A percentile compares a stretch with the other conserved stretches of the same genome.
Conservation (phyloP, 164 flowering plant species). For the Vitis rupestris region DNA sequence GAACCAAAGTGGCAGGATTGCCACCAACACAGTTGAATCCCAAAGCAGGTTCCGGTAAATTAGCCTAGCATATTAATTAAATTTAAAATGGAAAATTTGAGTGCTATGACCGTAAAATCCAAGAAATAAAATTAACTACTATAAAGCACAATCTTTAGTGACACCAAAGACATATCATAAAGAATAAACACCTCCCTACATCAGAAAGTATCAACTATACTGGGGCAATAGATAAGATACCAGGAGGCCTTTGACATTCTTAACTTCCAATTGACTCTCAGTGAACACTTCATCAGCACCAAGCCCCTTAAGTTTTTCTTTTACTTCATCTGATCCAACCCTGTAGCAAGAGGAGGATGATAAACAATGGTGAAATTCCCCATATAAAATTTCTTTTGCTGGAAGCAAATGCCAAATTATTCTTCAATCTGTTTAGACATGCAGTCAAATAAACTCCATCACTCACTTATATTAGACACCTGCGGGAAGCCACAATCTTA, state of each 20-base stretch:
- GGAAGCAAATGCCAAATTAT: neutral
- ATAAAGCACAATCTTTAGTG: neutral
- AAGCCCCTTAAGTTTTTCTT: slow-evolving; percentile 67
- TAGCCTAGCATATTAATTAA: slow-evolving; percentile 38
- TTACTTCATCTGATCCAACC: slow-evolving; percentile 72
- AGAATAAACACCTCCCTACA: neutral
- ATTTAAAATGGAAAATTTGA: neutral
- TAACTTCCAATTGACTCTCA: slow-evolving; percentile 73
- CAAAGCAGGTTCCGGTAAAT: slow-evolving; percentile 76
- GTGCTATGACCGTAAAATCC: neutral
- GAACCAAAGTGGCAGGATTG: slow-evolving; percentile 78
- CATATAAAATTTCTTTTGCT: neutral
- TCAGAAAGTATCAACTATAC: neutral
- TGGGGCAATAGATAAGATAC: slow-evolving; percentile 36
- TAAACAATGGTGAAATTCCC: neutral
- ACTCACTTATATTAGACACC: no score
- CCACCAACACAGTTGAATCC: slow-evolving; percentile 98
- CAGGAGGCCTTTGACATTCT: slow-evolving; percentile 77
- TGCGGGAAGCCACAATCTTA: no score
- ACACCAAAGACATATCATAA: neutral
- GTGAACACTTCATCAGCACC: slow-evolving; percentile 89
- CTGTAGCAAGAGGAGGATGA: slow-evolving; percentile 35
- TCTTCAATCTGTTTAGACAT: no score
- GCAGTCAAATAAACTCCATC: no score
- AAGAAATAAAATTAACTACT: neutral